phyloP scores from a whole-genome alignment of 805 yeast species.

The Metschnikowia kunwiensis region DNA sequence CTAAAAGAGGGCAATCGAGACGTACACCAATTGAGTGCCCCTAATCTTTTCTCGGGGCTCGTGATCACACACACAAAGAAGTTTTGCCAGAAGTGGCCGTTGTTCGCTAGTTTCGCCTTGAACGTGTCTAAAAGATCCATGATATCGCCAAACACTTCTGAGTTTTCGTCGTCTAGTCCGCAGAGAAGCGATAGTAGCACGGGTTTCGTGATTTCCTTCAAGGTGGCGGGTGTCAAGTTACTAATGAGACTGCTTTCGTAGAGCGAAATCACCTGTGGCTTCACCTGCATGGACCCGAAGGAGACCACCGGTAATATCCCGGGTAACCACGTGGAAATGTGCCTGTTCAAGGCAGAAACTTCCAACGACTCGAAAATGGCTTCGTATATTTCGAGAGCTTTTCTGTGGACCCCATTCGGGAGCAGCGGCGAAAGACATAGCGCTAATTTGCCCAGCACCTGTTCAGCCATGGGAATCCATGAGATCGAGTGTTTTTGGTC shows the following conservation, averaged over 20 bases:
- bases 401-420: conserved; percentile 96
- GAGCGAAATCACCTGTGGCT: conserved; percentile 68
- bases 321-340: conserved; percentile 80
- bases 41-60: conserved; percentile 75
- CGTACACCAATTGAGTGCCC: conserved; percentile 76
- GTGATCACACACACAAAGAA: conserved; percentile 71
- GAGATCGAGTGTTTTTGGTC: conserved; percentile 26
- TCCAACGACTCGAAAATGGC: conserved; percentile 65
- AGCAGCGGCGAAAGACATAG: conserved; percentile 75
- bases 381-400: conserved; percentile 74
- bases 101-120: conserved; percentile 55
- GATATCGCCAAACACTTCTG: conserved; percentile 70
- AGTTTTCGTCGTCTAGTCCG: conserved; percentile 88
- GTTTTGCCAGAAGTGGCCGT: conserved; percentile 83
- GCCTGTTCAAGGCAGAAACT: conserved; percentile 47
- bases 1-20: conserved; percentile 62
- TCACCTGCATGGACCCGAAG: conserved; percentile 84
- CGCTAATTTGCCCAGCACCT: conserved; percentile 69
- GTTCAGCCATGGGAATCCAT: conserved; percentile 65
- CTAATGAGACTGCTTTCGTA: conserved; percentile 50
- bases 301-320: conserved; percentile 88
- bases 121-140: conserved; percentile 59
- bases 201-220: conserved; percentile 63
- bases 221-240: conserved; percentile 30
- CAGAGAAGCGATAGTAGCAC: conserved; percentile 72